Conservation (phyloP, 768 basidiomycete genomes). For the Termitomyces bulborhizus region DNA sequence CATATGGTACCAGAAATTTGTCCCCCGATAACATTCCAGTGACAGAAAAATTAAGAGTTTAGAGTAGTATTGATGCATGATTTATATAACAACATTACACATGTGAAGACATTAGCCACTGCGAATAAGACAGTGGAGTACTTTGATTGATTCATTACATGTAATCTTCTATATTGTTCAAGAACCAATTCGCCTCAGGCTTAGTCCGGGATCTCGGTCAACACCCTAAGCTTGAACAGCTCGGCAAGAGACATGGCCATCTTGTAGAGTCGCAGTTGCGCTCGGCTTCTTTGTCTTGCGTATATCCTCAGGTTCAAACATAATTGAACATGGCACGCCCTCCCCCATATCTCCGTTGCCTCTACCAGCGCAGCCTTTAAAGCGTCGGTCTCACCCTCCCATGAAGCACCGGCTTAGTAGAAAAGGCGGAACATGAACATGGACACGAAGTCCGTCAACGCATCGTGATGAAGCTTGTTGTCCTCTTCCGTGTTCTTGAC, state of each 20-base stretch:
- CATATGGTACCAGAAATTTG: too few relatives aligned
- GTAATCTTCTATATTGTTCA: background rate
- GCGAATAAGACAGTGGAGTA: too few relatives aligned
- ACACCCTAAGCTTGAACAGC: background rate
- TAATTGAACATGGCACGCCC: background rate
- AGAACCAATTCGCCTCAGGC: background rate
- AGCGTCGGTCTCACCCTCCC: background rate
- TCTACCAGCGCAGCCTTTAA: background rate
- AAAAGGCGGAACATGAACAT: background rate
- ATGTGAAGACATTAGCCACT: too few relatives aligned
- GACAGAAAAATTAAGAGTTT: too few relatives aligned
- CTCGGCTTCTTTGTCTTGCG: background rate
- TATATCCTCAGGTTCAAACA: background rate
- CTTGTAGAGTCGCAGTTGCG: background rate
- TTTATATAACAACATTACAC: too few relatives aligned
- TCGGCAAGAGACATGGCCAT: background rate
- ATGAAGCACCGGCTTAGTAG: background rate
- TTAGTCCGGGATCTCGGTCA: background rate
- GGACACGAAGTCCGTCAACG: background rate
- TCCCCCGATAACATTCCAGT: too few relatives aligned
- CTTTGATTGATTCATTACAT: background rate
- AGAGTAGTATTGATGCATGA: too few relatives aligned
- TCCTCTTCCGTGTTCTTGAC: background rate
- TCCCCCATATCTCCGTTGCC: background rate
- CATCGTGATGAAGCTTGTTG: constrained; percentile 2